These are phyloP conservation scores for Dissophora ornata DNA, from an alignment of 192 early-diverging fungal genomes.

Conservation along the genomic window DNA sequence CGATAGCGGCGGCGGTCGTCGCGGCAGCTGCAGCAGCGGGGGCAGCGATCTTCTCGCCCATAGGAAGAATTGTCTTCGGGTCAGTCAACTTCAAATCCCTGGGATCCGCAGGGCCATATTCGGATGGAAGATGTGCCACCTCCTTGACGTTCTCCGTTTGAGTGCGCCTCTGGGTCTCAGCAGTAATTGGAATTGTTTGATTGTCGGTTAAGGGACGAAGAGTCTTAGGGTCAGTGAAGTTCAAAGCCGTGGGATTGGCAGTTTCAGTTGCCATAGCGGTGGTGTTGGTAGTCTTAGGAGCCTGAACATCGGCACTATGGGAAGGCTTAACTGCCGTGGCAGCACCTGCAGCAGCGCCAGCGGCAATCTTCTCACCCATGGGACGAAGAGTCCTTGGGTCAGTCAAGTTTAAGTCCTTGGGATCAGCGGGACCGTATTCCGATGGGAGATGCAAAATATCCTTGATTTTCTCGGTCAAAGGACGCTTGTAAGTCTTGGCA, in stretches of 20 bases:
- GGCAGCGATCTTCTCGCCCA: not conserved
- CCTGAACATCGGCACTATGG: not conserved
- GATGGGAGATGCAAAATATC: not conserved
- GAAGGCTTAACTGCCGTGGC: not conserved
- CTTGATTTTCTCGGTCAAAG: slow-evolving; percentile 8
- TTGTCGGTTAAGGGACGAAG: not conserved
- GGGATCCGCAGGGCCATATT: not conserved
- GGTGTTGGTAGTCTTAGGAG: not conserved
- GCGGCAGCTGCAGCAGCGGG: not conserved
- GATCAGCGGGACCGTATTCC: not conserved
- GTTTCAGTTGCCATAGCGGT: not conserved
- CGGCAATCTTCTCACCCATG: not conserved
- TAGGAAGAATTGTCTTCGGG: slow-evolving; percentile 2
- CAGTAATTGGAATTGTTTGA: not conserved
- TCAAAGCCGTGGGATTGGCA: too few species aligned
- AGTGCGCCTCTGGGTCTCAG: not conserved
- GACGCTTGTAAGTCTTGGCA: not conserved
- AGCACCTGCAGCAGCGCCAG: slow-evolving; percentile 1
- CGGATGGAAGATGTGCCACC: not conserved
- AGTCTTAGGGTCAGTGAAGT: slow-evolving; percentile 12
- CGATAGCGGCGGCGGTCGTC: not conserved
- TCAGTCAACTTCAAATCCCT: slow-evolving; percentile 7
- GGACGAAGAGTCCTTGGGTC: slow-evolving; percentile 9
- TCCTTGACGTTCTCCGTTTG: slow-evolving; percentile 8
- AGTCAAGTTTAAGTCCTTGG: slow-evolving; percentile 1